Evolutionary conservation across 2,329 filamentous ascomycete genomes (phyloP).

Genomic region (Colletotrichum neosansevieriae): DNA sequence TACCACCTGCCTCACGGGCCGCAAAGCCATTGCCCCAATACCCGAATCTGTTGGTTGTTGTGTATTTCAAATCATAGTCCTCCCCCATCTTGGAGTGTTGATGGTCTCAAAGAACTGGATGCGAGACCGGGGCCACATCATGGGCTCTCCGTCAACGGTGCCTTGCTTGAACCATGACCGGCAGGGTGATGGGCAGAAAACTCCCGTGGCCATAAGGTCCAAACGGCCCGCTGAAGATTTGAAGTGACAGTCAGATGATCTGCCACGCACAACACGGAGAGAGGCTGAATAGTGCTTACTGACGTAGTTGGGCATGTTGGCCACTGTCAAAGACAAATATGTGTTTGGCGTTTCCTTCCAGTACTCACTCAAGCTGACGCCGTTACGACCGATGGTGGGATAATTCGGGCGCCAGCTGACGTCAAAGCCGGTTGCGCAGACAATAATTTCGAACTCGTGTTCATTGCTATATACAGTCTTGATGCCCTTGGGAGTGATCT

Average conservation of each 20-base stretch:
- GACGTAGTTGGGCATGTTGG: constrained; percentile 45
- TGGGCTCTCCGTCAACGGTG: constrained; percentile 43
- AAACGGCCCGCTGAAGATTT: constrained; percentile 44
- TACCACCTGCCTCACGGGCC: constrained; percentile 36
- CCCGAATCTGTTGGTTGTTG: constrained; percentile 43
- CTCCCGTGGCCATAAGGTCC: constrained; percentile 46
- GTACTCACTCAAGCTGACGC: constrained; percentile 39
- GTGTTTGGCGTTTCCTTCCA: constrained; percentile 43
- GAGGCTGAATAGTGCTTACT: constrained; percentile 30
- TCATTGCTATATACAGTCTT: constrained; percentile 44
- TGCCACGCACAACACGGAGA: background rate
- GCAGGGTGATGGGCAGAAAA: constrained; percentile 45
- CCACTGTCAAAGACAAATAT: constrained; percentile 43
- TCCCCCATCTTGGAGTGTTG: constrained; percentile 46
- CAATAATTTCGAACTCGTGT: constrained; percentile 48
- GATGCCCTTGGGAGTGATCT: constrained; percentile 48
- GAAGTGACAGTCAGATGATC: background rate
- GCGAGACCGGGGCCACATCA: constrained; percentile 46
- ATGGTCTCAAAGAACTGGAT: constrained; percentile 46
- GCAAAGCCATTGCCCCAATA: constrained; percentile 46
- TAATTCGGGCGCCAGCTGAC: constrained; percentile 42
- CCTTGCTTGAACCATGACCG: constrained; percentile 47
- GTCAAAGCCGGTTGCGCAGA: constrained; percentile 52
- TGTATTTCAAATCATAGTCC: constrained; percentile 44
- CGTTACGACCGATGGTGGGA: constrained; percentile 42